Evolutionary conservation across 768 basidiomycete genomes (phyloP).

Genomic region (Mycena metata): DNA sequence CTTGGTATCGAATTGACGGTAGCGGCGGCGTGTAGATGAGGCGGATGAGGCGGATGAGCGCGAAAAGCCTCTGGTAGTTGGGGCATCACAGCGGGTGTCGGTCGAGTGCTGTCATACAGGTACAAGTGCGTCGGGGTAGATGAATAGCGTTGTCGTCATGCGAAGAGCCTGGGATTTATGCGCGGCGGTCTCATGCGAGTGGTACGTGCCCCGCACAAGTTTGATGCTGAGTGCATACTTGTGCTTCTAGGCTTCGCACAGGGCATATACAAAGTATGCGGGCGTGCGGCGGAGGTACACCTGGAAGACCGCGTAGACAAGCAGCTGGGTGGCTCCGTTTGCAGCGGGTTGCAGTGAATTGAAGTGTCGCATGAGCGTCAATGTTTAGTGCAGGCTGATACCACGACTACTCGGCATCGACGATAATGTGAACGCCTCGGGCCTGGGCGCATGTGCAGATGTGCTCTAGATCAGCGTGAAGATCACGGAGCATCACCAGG

Average conservation of each 20-base stretch:
- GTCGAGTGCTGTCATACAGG: too few relatives aligned
- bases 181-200: slow-evolving; percentile 77
- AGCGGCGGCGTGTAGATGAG: too few relatives aligned
- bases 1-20: slow-evolving; percentile 98
- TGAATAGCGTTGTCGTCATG: too few relatives aligned
- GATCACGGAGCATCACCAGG: slow-evolving; percentile 67
- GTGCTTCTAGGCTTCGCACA: slow-evolving; percentile 73
- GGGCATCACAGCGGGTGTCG: too few relatives aligned
- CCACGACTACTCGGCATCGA: slow-evolving; percentile 92
- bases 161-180: too few relatives aligned
- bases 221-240: slow-evolving; percentile 89
- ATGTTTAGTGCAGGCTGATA: slow-evolving; percentile 88
- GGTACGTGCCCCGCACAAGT: slow-evolving; percentile 94
- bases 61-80: too few relatives aligned
- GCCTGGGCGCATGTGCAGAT: slow-evolving; percentile 77
- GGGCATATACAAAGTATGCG: slow-evolving; percentile 70
- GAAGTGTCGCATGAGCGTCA: slow-evolving; percentile 82
- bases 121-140: too few relatives aligned
- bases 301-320: slow-evolving; percentile 90
- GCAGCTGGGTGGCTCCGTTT: slow-evolving; percentile 50
- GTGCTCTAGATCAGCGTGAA: slow-evolving; percentile 70
- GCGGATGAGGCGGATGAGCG: too few relatives aligned
- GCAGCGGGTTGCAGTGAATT: slow-evolving; percentile 58
- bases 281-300: slow-evolving; percentile 88
- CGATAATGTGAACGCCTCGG: slow-evolving; percentile 75